These are phyloP conservation scores for Leccinum subtestaceum DNA, from an alignment of 768 basidiomycete species.

Conservation along the genomic window DNA sequence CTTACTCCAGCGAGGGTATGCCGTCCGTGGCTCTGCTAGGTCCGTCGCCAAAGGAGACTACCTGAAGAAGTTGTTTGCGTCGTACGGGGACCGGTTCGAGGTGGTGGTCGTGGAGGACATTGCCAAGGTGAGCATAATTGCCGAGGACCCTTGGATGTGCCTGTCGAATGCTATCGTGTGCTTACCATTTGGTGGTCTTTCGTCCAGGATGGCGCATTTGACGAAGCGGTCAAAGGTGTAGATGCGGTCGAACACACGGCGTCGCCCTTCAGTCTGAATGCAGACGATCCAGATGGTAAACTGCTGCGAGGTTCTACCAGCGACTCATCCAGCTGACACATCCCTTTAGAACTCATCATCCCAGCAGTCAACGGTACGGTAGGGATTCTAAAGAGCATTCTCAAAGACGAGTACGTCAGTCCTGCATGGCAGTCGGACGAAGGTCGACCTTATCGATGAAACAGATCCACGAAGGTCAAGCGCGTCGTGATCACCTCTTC, in stretches of 20 bases:
- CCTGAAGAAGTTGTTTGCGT: constrained; percentile 51
- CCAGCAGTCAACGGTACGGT: no score
- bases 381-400: no score
- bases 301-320: neutral
- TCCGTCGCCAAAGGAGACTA: constrained; percentile 56
- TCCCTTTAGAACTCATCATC: no score
- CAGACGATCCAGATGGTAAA: constrained; percentile 42
- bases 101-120: constrained; percentile 71
- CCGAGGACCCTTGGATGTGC: constrained; percentile 18
- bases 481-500: no score
- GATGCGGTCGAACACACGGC: no score
- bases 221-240: no score
- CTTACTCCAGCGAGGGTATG: constrained; percentile 60
- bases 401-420: no score
- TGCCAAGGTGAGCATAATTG: no score
- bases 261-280: constrained; percentile 38
- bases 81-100: constrained; percentile 57
- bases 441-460: no score
- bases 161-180: constrained; percentile 17
- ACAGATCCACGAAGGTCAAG: no score
- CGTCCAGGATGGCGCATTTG: no score
- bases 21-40: constrained; percentile 66
- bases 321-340: neutral
- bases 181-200: no score
- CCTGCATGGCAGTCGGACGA: neutral